Evolutionary conservation across 2,329 filamentous ascomycete genomes (phyloP), one percentile per base, ranked within the genome.

Genomic region (Dactylellina cionopaga): DNA sequence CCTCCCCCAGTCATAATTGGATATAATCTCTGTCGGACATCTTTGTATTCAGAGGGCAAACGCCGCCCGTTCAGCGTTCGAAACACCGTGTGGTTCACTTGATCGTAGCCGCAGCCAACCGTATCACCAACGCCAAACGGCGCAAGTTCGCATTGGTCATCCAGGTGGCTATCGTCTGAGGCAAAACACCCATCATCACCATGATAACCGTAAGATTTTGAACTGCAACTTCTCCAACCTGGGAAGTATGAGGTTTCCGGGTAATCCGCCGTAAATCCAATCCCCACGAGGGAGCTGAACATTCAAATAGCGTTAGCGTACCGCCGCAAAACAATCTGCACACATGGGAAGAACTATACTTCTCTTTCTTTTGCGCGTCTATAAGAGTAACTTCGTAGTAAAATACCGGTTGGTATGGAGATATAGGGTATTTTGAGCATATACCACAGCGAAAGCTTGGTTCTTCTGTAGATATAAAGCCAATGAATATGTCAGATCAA

Each of bases 31-130:
- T 24, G 27, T n/a, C 31, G 22, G 11, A 63, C 29, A 22, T 44
- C 11, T 4, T n/a, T n/a, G 24, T 49, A 37, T n/a, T n/a, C 24
- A n/a, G 2, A 17, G 2, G 25, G 41, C 11, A 70, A 9, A 22
- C 15, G 43, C 5, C n/a, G 37, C 1, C 65, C 65, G 17, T 71
- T 71, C 27, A 58, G 33, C 1, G 65, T 71, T 33, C 49, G 58
- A 27, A 63, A 56, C 43, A 71, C 4, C 1, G 9, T 35, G n/a
- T 56, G 55, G 7, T 49, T 29, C 11, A 9, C 2, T 39, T 17
- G 29, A 10, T 63, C 31, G n/a, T 71, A 71, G 27, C 37, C 56
- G 19, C 65, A 70, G 3, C 65, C 65, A 6, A 63, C 35, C 1
- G 56, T 70, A 41, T 70, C 65, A 13, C 65, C 65, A 24, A 51